Evolutionary conservation across 768 basidiomycete species (phyloP).

Genomic region (Trametes maxima): DNA sequence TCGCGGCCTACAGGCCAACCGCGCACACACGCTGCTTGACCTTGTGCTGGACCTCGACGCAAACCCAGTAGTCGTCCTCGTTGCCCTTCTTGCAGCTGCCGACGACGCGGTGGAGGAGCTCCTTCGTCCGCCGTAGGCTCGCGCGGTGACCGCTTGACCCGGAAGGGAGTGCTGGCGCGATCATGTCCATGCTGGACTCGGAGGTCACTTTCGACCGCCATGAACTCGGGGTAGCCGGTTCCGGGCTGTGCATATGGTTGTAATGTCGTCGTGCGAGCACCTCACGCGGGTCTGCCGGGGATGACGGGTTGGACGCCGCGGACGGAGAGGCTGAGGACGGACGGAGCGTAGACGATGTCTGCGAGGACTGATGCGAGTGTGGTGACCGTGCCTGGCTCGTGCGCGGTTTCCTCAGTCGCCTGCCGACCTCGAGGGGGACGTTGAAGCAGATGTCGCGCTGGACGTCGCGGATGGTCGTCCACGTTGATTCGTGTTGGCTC

Average conservation of each 20-base stretch:
- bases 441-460: constrained; percentile 26
- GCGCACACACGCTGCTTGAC: constrained; percentile 31
- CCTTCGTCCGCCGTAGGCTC: constrained; percentile 22
- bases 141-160: not conserved
- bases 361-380: not conserved
- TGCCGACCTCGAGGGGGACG: constrained; percentile 19
- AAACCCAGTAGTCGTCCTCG: constrained; percentile 33
- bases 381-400: not conserved
- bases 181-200: not conserved
- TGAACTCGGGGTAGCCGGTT: constrained; percentile 1
- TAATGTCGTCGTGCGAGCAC: constrained; percentile 34
- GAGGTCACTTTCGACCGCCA: not conserved
- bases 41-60: constrained; percentile 34
- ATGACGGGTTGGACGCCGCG: not conserved
- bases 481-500: constrained; percentile 17
- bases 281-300: constrained; percentile 32
- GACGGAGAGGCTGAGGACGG: not conserved
- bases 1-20: constrained; percentile 1
- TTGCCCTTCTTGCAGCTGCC: constrained; percentile 27
- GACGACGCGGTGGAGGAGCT: constrained; percentile 27
- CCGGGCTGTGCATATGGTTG: constrained; percentile 27
- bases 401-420: constrained; percentile 27
- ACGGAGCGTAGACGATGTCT: not conserved
- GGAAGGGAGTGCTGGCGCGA: too few species aligned
- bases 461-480: constrained; percentile 28